Evolutionary conservation across 2,329 filamentous ascomycete species (phyloP).

Genomic region (Penicillium sp.): DNA sequence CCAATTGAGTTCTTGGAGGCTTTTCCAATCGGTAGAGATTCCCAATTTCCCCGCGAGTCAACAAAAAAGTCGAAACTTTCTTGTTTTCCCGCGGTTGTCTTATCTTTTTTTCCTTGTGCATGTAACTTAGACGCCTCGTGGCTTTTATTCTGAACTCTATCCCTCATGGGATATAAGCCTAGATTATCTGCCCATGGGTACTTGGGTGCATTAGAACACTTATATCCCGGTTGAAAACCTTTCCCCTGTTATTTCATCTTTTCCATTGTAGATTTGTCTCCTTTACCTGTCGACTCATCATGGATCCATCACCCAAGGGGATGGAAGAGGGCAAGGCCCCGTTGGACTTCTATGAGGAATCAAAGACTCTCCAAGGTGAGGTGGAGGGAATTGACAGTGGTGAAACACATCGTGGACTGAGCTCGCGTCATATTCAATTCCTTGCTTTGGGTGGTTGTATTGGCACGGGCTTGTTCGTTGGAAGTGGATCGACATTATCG

Average conservation of each 20-base stretch:
- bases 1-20: background rate
- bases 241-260: background rate
- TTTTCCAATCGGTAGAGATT: background rate
- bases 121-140: background rate
- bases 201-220: background rate
- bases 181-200: background rate
- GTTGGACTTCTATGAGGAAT: constrained; percentile 4
- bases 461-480: constrained; percentile 57
- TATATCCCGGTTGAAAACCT: background rate
- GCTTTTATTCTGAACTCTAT: background rate
- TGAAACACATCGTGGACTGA: constrained; percentile 24
- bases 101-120: background rate
- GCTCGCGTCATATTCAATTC: constrained; percentile 32
- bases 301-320: constrained; percentile 5
- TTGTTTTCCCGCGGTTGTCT: background rate
- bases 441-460: constrained; percentile 37
- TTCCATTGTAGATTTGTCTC: background rate
- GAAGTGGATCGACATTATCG: constrained; percentile 49
- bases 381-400: background rate
- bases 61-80: background rate
- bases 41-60: background rate
- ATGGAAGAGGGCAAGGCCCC: constrained; percentile 3
- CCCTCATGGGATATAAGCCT: background rate
- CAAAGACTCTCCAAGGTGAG: constrained; percentile 8
- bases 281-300: background rate